Evolutionary conservation across 768 basidiomycete genomes (phyloP).

Genomic region (Dentipellis fragilis): DNA sequence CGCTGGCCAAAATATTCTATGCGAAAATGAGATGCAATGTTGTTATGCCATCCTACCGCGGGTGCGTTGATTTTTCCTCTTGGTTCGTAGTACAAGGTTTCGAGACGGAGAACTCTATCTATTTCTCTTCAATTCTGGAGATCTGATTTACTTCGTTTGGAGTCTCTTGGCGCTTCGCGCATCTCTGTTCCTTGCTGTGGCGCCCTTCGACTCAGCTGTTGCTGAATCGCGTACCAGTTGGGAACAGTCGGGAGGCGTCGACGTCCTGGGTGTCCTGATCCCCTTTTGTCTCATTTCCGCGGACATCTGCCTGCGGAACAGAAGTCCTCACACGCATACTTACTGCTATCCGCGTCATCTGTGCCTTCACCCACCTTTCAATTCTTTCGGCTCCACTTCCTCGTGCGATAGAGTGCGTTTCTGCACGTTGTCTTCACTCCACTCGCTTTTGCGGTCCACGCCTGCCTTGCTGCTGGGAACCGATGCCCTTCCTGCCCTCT

Average conservation of each 20-base stretch:
- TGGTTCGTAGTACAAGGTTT: not conserved
- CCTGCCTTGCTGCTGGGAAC: not conserved
- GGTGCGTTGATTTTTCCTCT: slow-evolving; percentile 35
- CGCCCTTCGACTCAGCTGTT: too few species aligned
- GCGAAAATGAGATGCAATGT: slow-evolving; percentile 85
- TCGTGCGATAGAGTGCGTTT: not conserved
- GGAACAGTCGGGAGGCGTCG: too few species aligned
- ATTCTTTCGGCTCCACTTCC: not conserved
- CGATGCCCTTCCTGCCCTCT: not conserved
- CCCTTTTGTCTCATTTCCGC: not conserved
- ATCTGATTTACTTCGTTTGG: too few species aligned
- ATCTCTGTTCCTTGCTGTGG: too few species aligned
- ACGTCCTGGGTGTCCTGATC: not conserved
- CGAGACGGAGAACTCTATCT: too few species aligned
- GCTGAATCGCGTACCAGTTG: too few species aligned
- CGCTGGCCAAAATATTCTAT: slow-evolving; percentile 76
- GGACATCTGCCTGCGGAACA: not conserved
- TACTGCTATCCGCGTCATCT: not conserved
- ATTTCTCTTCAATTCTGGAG: too few species aligned
- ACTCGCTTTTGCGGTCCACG: not conserved
- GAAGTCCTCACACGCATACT: too few species aligned
- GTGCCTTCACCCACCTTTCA: not conserved
- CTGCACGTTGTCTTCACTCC: not conserved
- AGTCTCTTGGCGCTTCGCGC: too few species aligned
- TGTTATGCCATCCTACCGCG: slow-evolving; percentile 88